Conservation (phyloP, 352 stramenopile species). For the Globisporangium nodosum region DNA sequence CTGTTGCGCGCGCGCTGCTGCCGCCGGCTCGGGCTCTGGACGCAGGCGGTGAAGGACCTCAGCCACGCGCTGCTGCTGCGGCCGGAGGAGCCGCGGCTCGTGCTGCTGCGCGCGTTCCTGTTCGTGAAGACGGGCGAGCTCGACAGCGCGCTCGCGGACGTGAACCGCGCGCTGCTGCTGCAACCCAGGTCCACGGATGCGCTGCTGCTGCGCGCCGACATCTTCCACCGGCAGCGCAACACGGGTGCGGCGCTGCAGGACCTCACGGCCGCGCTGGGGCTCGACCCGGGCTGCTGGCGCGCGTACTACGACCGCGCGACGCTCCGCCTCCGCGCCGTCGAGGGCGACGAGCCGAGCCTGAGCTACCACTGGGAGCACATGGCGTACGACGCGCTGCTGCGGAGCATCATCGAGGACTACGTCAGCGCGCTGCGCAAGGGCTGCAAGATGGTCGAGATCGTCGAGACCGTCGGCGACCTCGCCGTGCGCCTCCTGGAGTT, state of each 20-base stretch:
- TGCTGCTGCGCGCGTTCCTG: constrained; percentile 51
- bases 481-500: constrained; percentile 62
- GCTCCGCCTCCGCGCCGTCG: constrained; percentile 56
- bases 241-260: constrained; percentile 56
- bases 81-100: constrained; percentile 47
- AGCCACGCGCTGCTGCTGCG: constrained; percentile 40
- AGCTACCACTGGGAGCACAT: constrained; percentile 68
- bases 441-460: constrained; percentile 64
- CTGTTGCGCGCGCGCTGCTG: constrained; percentile 65
- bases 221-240: constrained; percentile 43
- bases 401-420: constrained; percentile 70
- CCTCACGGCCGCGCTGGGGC: constrained; percentile 43
- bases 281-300: constrained; percentile 67
- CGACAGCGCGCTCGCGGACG: constrained; percentile 46
- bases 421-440: constrained; percentile 63
- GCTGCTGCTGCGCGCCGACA: constrained; percentile 57
- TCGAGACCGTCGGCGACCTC: constrained; percentile 71
- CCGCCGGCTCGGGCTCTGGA: constrained; percentile 63
- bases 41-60: constrained; percentile 66
- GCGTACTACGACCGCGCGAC: constrained; percentile 77
- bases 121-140: constrained; percentile 50
- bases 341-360: constrained; percentile 53
- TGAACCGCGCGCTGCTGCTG: constrained; percentile 50
- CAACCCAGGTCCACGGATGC: constrained; percentile 64
- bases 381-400: constrained; percentile 55